Base-by-base conservation (phyloP, 1,284 basidiomycete genomes). In the Athelia sp. region DNA sequence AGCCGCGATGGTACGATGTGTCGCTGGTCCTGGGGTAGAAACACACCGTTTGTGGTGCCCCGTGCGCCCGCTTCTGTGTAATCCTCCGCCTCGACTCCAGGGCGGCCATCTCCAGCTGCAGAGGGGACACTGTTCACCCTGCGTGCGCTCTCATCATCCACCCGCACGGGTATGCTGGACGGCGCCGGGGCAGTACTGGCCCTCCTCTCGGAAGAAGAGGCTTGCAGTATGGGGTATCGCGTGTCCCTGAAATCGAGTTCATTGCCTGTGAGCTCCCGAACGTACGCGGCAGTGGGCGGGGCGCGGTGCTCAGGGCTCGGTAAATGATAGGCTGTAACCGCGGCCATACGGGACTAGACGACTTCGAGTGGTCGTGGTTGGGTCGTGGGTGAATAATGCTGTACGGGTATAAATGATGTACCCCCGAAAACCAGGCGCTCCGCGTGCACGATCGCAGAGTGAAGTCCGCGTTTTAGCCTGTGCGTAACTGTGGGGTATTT, bases 241-340 rank as follows among this genome's bases (percentile, higher is more conserved):
- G 75, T 74, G 67, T 82, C 81, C 59, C 74, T 72, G 62, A 79
- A 74, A 64, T 83, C 80, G 55, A 80, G 71, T 51, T 82, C 81
- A 48, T 75, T 68, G 53, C 73, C 61, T 54, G 80, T 72, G 46
- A 86, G 71, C 38, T 74, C 67, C 57, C 72, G 72, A 48, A 79
- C 69, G 65, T 82, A 78, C 43, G 69, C 58, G 34, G 60, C 56
- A 19, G 64, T 59, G 26, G 26, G 26, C 26, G 26, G 36, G 64
- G 52, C 50, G 62, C 66, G 40, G 68, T 59, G 29, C 58, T 60
- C 29, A 62, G 49, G 51, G 75, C 72, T 40, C n/a, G 36, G 36
- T 40, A 40, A 40, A 21, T 40, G 36, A 21, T 40, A 40, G 36
- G 36, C 36, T 21, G 36, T 40, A 51, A 77, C 67, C 42, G 76